Evolutionary conservation across 2,329 filamentous ascomycete genomes (phyloP).

Genomic region (Phaeophleospora eucalypticola): DNA sequence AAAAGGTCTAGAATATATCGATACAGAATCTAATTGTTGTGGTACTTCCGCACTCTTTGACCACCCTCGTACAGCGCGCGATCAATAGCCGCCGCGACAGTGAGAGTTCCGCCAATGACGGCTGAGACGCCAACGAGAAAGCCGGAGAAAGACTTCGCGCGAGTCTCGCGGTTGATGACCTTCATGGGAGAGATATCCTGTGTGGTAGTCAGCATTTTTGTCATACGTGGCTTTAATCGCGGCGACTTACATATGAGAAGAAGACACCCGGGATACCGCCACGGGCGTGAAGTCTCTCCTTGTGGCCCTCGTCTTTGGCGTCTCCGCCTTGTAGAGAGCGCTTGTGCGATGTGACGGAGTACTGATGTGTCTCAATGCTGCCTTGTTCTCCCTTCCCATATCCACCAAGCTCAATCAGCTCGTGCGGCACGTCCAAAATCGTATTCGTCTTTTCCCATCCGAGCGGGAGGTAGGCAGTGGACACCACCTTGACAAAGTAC

Average conservation of each 20-base stretch:
- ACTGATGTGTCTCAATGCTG: conserved; percentile 95
- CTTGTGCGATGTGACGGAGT: conserved; percentile 96
- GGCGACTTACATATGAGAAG: conserved; percentile 82
- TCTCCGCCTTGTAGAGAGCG: conserved; percentile 78
- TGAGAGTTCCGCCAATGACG: conserved; percentile 89
- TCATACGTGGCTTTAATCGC: conserved; percentile 7
- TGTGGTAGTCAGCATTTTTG: conserved; percentile 25
- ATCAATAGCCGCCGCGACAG: conserved; percentile 90
- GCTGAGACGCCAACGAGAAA: conserved; percentile 94
- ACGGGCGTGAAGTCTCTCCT: conserved; percentile 81
- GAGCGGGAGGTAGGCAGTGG: conserved; percentile 87
- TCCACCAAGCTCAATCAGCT: conserved; percentile 61
- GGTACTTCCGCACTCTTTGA: conserved; percentile 81
- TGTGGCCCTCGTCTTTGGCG: conserved; percentile 81
- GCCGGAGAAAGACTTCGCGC: conserved; percentile 81
- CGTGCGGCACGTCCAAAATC: conserved; percentile 33
- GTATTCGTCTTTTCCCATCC: conserved; percentile 68
- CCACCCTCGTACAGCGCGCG: conserved; percentile 86
- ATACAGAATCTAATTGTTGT: conserved; percentile 46
- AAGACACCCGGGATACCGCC: conserved; percentile 97
- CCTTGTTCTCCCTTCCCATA: conserved; percentile 63
- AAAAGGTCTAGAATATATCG: no score
- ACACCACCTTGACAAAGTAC: conserved; percentile 99
- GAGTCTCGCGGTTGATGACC: conserved; percentile 92
- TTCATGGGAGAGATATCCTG: conserved; percentile 97